Conservation (phyloP, 1,284 basidiomycete species). For the Malassezia dermatis region DNA sequence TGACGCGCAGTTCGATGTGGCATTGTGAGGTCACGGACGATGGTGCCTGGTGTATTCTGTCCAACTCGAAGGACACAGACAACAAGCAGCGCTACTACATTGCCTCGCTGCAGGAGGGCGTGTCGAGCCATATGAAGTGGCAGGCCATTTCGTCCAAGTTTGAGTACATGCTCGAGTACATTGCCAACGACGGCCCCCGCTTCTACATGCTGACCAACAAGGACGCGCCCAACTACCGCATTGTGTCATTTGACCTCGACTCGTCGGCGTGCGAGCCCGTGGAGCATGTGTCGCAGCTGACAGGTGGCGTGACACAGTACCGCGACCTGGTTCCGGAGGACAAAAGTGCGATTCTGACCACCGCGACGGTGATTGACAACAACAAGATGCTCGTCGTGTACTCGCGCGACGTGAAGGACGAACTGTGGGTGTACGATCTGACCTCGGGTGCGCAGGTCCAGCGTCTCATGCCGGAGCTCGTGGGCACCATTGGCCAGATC, state of each 20-base stretch:
- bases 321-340: constrained; percentile 64
- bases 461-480: constrained; percentile 58
- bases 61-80: constrained; percentile 40
- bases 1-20: constrained; percentile 36
- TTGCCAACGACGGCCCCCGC: constrained; percentile 35
- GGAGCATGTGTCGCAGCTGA: constrained; percentile 30
- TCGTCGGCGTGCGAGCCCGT: constrained; percentile 19
- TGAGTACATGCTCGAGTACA: constrained; percentile 31
- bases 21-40: constrained; percentile 33
- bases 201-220: constrained; percentile 46
- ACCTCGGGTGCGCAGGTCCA: constrained; percentile 54
- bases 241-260: constrained; percentile 32
- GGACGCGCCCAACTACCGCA: constrained; percentile 38
- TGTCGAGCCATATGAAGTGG: constrained; percentile 27
- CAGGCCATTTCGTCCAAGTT: constrained; percentile 34
- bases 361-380: constrained; percentile 54
- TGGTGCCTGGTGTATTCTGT: constrained; percentile 33
- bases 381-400: constrained; percentile 61
- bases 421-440: constrained; percentile 64
- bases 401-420: constrained; percentile 70
- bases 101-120: constrained; percentile 22
- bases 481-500: constrained; percentile 59
- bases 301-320: constrained; percentile 43
- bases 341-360: constrained; percentile 56
- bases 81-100: constrained; percentile 33